Conservation (phyloP, 495 filamentous ascomycete species). For the Talaromyces stipitatus region DNA sequence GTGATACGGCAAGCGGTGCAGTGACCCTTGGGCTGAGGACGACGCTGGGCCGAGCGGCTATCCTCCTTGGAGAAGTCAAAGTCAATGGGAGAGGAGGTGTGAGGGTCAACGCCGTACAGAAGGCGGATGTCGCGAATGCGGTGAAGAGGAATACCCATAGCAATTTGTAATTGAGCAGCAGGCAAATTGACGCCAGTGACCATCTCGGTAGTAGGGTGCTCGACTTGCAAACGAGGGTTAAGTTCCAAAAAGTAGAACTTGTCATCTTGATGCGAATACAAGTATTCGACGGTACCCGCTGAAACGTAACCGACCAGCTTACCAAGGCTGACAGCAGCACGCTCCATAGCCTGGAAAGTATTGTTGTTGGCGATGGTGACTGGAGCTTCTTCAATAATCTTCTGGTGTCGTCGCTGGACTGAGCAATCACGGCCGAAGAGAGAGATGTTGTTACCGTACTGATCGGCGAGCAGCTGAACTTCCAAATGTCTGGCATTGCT, state of each 20-base stretch:
- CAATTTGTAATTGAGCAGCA: constrained; percentile 94
- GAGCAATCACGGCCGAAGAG: constrained; percentile 98
- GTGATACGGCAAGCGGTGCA: constrained; percentile 99
- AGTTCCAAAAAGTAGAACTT: constrained; percentile 99
- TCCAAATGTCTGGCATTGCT: constrained; percentile 95
- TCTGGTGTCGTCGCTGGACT: constrained; percentile 96
- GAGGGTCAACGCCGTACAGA: constrained; percentile 91
- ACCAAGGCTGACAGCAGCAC: constrained; percentile 89
- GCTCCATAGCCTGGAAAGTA: constrained; percentile 95
- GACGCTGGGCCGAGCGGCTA: constrained; percentile 76
- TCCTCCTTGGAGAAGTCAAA: constrained; percentile 89
- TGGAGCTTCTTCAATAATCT: constrained; percentile 98
- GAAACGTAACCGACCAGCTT: constrained; percentile 96
- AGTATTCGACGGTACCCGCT: constrained; percentile 96
- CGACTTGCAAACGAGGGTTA: constrained; percentile 96
- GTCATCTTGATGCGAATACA: constrained; percentile 97
- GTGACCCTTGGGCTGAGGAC: constrained; percentile 90
- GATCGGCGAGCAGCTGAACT: constrained; percentile 93
- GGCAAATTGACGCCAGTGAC: constrained; percentile 96
- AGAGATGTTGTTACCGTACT: constrained; percentile 99
- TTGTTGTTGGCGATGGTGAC: constrained; percentile 85
- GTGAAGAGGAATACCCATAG: constrained; percentile 96
- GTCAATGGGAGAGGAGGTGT: constrained; percentile 79
- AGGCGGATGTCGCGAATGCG: constrained; percentile 93
- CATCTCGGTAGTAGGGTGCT: constrained; percentile 99